Evolutionary conservation across 1,284 basidiomycete genomes (phyloP).

Genomic region (Cryptococcus jaspeensis): DNA sequence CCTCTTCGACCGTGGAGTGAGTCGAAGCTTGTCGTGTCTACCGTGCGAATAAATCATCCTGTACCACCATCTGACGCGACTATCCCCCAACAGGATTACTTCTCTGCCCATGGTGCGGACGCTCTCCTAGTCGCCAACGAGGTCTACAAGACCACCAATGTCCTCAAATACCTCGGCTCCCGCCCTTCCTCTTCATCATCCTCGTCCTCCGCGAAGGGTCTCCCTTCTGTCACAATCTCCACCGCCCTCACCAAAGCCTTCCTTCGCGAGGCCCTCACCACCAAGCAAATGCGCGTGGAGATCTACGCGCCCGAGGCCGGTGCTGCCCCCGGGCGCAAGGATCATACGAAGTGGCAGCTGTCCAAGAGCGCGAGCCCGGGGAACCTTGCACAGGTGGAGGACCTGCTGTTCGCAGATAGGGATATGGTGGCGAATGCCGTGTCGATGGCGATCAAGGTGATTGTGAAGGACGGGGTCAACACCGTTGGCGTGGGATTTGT

Average conservation of each 20-base stretch:
- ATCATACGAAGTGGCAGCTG: constrained; percentile 67
- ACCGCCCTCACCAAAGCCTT: constrained; percentile 79
- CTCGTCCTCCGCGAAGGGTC: constrained; percentile 44
- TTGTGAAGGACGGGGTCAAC: constrained; percentile 57
- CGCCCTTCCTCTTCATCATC: constrained; percentile 47
- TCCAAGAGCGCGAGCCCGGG: constrained; percentile 85
- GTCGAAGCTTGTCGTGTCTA: constrained; percentile 10
- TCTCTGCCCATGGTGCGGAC: constrained; percentile 83
- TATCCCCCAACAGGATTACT: constrained; percentile 63
- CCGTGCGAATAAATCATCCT: neutral
- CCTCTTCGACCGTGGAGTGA: constrained; percentile 69
- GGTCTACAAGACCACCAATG: constrained; percentile 65
- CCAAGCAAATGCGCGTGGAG: constrained; percentile 89
- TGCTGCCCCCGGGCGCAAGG: constrained; percentile 57
- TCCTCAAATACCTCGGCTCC: constrained; percentile 68
- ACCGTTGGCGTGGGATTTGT: constrained; percentile 59
- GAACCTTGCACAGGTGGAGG: constrained; percentile 90
- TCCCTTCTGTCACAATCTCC: constrained; percentile 78
- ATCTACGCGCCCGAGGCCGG: constrained; percentile 78
- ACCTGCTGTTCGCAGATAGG: constrained; percentile 80
- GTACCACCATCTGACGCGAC: neutral
- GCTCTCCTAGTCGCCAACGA: constrained; percentile 82
- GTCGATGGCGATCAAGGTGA: constrained; percentile 83
- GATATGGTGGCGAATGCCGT: constrained; percentile 85
- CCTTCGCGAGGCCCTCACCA: constrained; percentile 84